Percentiles rank a stretch among this genome's conserved stretches.
Evolutionary conservation across 2,329 filamentous ascomycete genomes (phyloP).

Genomic region (Aureobasidium sp.): DNA sequence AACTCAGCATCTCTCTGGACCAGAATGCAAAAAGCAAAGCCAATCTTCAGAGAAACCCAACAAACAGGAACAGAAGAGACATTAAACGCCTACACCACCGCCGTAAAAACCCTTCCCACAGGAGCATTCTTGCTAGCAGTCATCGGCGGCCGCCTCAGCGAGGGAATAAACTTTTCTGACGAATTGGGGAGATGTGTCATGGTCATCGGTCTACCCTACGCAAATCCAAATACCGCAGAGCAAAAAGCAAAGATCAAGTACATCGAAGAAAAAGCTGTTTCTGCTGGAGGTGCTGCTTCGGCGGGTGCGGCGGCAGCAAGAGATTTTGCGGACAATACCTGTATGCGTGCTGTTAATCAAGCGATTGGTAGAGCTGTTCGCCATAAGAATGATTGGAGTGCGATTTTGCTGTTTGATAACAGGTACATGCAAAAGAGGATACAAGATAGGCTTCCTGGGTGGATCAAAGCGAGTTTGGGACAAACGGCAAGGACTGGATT

Average conservation of each 20-base stretch:
- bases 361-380: constrained; percentile 88
- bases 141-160: constrained; percentile 87
- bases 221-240: constrained; percentile 79
- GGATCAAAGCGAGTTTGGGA: constrained; percentile 69
- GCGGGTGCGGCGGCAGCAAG: constrained; percentile 32
- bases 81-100: constrained; percentile 62
- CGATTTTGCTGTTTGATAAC: constrained; percentile 76
- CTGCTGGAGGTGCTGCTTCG: neutral
- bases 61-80: constrained; percentile 56
- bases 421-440: constrained; percentile 71
- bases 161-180: constrained; percentile 98
- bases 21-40: constrained; percentile 50
- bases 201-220: constrained; percentile 87
- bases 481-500: constrained; percentile 23
- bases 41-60: constrained; percentile 31
- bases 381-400: constrained; percentile 80
- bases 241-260: constrained; percentile 91
- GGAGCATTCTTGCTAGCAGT: constrained; percentile 83
- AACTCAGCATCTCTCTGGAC: constrained; percentile 43
- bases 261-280: constrained; percentile 54
- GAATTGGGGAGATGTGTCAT: constrained; percentile 78
- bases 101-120: constrained; percentile 40
- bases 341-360: constrained; percentile 96
- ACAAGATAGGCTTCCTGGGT: constrained; percentile 70
- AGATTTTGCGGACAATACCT: constrained; percentile 88